Evolutionary conservation across 208 protist species (phyloP).

Genomic region (Acanthamoeba lugdunensis): DNA sequence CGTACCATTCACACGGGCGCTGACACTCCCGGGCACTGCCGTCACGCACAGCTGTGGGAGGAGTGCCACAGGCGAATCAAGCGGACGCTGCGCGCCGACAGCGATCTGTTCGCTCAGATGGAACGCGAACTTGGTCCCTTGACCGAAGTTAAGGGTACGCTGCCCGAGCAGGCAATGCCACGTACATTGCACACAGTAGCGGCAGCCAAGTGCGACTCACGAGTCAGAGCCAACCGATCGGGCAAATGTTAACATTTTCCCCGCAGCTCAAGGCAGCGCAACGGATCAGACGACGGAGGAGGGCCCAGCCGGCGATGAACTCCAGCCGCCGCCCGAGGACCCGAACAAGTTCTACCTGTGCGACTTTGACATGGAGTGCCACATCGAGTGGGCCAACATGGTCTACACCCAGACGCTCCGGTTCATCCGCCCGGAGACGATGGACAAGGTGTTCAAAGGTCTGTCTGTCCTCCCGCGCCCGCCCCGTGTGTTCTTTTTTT

Average conservation of each 20-base stretch:
- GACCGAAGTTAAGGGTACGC: too few relatives aligned
- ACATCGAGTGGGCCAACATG: slow-evolving; percentile 11
- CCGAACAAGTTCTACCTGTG: neutral
- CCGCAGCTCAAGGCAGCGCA: too few relatives aligned
- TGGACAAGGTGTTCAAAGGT: neutral
- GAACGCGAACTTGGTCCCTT: neutral
- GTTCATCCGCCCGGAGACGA: neutral
- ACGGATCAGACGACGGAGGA: too few relatives aligned
- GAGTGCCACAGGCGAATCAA: neutral
- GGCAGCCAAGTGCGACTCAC: too few relatives aligned
- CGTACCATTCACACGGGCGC: too few relatives aligned
- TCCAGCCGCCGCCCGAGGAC: neutral
- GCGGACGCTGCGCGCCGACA: neutral
- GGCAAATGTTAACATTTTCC: too few relatives aligned
- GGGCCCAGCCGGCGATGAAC: neutral
- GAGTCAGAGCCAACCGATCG: too few relatives aligned
- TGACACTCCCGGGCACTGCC: neutral
- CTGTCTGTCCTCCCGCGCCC: too few relatives aligned
- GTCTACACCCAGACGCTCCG: neutral
- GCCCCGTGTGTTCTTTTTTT: too few relatives aligned
- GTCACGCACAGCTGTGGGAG: neutral
- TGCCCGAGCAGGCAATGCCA: too few relatives aligned
- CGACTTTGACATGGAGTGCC: slow-evolving; percentile 6
- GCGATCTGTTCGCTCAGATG: neutral
- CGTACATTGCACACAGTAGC: too few relatives aligned